Conservation (phyloP, 495 filamentous ascomycete species). For the Penicillium subrubescens region DNA sequence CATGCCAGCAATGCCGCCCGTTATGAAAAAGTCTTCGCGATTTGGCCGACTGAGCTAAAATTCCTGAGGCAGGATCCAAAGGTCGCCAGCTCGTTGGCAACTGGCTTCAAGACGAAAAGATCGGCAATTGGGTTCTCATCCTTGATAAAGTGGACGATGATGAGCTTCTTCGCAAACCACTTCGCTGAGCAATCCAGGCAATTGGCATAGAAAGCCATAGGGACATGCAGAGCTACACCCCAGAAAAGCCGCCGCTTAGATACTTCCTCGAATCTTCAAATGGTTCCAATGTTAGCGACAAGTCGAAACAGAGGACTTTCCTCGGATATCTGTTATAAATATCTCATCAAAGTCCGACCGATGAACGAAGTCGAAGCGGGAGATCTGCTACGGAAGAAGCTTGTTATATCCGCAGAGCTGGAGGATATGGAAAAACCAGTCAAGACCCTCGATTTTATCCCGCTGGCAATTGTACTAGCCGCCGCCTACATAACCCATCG, state of each 20-base stretch:
- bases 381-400: slow-evolving; percentile 41
- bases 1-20: too few relatives aligned
- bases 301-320: slow-evolving; percentile 32
- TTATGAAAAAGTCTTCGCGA: too few relatives aligned
- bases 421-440: slow-evolving; percentile 24
- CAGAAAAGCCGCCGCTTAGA: not conserved
- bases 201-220: slow-evolving; percentile 1
- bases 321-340: slow-evolving; percentile 23
- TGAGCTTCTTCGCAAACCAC: slow-evolving; percentile 25
- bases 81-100: too few relatives aligned
- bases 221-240: slow-evolving; percentile 10
- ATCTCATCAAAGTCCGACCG: slow-evolving; percentile 42
- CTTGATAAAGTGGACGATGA: slow-evolving; percentile 21
- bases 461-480: slow-evolving; percentile 57
- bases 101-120: too few relatives aligned
- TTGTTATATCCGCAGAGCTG: slow-evolving; percentile 12
- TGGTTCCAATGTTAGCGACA: slow-evolving; percentile 37
- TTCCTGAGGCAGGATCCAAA: too few relatives aligned
- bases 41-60: too few relatives aligned
- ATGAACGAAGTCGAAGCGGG: slow-evolving; percentile 37
- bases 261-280: not conserved
- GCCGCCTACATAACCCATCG: too few relatives aligned
- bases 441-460: slow-evolving; percentile 46
- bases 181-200: too few relatives aligned
- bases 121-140: slow-evolving; percentile 17